Percentiles rank a stretch among this genome's conserved stretches.
Conservation (phyloP, 179 eudicot species). For the Sideroxylon spinosum region DNA sequence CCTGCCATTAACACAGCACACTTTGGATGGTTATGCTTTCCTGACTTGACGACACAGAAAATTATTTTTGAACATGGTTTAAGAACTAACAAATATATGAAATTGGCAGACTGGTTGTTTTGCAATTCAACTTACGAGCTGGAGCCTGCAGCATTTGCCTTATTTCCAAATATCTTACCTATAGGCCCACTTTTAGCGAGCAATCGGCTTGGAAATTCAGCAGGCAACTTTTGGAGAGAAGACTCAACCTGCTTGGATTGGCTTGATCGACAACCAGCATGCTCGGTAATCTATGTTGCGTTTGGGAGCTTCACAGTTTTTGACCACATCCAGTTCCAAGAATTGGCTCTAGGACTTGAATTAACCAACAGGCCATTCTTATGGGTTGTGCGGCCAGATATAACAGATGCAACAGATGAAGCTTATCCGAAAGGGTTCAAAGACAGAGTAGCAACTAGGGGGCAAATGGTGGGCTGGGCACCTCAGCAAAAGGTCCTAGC, state of each 20-base stretch:
- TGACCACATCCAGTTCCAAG: slow-evolving; percentile 5
- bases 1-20: slow-evolving; percentile 12
- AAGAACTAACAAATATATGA: background rate
- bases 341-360: slow-evolving; percentile 15
- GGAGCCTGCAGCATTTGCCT: slow-evolving; percentile 1
- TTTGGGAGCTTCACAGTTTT: slow-evolving; percentile 15
- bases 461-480: slow-evolving; percentile 21
- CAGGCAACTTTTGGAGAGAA: slow-evolving; percentile 12
- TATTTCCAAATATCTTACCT: slow-evolving; percentile 1
- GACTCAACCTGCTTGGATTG: slow-evolving; percentile 14
- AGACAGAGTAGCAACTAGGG: slow-evolving; percentile 10
- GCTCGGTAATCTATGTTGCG: slow-evolving; percentile 18
- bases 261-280: slow-evolving; percentile 19
- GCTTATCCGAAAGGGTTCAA: slow-evolving; percentile 22
- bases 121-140: slow-evolving; percentile 18
- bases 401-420: background rate
- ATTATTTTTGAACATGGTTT: background rate
- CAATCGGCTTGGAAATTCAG: background rate
- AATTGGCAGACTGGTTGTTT: slow-evolving; percentile 14
- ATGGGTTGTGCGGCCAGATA: slow-evolving; percentile 21
- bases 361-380: slow-evolving; percentile 5
- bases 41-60: background rate
- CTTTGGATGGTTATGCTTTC: slow-evolving; percentile 3
- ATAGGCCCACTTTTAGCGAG: slow-evolving; percentile 17
- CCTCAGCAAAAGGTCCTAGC: slow-evolving; percentile 20